These are phyloP conservation scores for Spironucleus salmonicida DNA, from an alignment of 208 protist genomes.

Conservation along the genomic window DNA sequence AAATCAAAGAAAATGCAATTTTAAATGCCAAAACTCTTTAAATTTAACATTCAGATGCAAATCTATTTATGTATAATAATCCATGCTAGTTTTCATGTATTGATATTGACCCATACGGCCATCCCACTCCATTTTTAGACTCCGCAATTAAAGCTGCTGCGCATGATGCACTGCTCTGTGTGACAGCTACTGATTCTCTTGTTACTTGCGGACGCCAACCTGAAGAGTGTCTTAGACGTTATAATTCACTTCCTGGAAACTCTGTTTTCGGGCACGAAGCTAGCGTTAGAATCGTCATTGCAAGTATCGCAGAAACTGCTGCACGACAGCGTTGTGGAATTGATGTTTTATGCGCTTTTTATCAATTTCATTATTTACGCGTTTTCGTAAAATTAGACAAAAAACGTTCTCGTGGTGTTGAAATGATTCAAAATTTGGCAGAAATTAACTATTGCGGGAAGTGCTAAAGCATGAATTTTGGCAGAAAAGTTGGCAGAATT, in stretches of 20 bases:
- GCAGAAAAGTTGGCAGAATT: background rate
- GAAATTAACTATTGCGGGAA: background rate
- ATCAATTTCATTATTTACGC: constrained; percentile 31
- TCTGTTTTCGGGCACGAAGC: constrained; percentile 28
- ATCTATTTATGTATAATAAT: background rate
- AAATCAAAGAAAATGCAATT: constrained; percentile 1
- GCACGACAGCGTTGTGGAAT: constrained; percentile 1
- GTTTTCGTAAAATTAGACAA: constrained; percentile 19
- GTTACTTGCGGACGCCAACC: background rate
- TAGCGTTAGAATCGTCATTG: constrained; percentile 23
- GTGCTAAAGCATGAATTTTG: background rate
- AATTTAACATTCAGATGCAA: constrained; percentile 23
- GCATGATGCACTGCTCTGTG: constrained; percentile 25
- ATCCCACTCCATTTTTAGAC: constrained; percentile 23
- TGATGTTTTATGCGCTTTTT: constrained; percentile 15
- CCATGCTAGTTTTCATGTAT: constrained; percentile 29
- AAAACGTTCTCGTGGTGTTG: background rate
- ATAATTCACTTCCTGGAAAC: constrained; percentile 9
- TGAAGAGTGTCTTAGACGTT: constrained; percentile 7
- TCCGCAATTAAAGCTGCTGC: constrained; percentile 23
- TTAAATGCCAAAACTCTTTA: background rate
- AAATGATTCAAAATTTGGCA: background rate
- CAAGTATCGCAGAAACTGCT: background rate
- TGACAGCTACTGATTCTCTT: constrained; percentile 33
- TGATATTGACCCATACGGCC: constrained; percentile 40